Percentiles rank a stretch among this genome's conserved stretches.
Conservation (phyloP, 2,329 filamentous ascomycete genomes). For the Neofusicoccum cordaticola region DNA sequence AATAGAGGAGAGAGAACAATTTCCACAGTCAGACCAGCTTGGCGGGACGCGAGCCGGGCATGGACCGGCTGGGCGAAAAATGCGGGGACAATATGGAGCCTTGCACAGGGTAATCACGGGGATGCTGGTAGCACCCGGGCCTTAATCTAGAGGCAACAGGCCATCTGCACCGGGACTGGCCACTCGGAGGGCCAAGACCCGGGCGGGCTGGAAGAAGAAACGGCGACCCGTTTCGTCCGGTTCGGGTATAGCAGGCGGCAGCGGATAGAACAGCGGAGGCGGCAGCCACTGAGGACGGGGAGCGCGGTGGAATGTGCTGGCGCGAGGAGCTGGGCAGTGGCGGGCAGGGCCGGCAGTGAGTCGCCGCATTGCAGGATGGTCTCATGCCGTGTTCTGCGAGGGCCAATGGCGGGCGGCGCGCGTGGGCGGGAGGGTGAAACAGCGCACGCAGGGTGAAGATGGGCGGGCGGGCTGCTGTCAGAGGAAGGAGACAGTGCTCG, state of each 20-base stretch:
- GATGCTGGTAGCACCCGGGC: neutral
- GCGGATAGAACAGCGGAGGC: neutral
- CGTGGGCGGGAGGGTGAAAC: neutral
- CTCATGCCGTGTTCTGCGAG: neutral
- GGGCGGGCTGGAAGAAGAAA: neutral
- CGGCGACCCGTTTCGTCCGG: neutral
- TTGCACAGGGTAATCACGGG: neutral
- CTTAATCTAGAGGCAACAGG: neutral
- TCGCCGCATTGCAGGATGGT: neutral
- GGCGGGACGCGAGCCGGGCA: neutral
- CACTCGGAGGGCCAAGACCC: neutral
- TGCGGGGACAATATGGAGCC: neutral
- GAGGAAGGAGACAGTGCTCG: neutral
- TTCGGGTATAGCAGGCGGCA: neutral
- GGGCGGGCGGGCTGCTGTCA: neutral
- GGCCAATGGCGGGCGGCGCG: neutral
- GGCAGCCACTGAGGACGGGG: neutral
- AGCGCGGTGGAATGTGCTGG: neutral
- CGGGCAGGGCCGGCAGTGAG: neutral
- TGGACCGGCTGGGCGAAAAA: neutral
- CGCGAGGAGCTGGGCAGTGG: neutral
- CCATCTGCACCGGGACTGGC: neutral
- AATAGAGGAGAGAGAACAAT: neutral
- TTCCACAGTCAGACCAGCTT: constrained; percentile 1
- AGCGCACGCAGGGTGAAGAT: neutral